Percentiles rank a stretch among this genome's conserved stretches.
These are phyloP conservation scores for Pyrus hybrid DNA, from an alignment of 331 rosid genomes.

Conservation along the genomic window DNA sequence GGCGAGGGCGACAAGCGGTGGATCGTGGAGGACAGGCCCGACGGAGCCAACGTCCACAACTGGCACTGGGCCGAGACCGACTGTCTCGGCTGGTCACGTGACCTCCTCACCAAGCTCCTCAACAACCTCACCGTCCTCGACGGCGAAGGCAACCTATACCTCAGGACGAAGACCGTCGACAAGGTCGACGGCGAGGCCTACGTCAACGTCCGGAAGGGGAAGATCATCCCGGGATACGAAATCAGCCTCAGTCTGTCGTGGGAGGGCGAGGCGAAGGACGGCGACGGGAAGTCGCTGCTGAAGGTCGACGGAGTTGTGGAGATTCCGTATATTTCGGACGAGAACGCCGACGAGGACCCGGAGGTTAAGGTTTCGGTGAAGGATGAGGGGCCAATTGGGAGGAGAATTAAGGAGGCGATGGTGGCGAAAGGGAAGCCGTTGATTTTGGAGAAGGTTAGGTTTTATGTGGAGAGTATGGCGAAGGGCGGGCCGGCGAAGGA, in stretches of 20 bases:
- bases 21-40: constrained; percentile 91
- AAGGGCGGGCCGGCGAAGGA: constrained; percentile 89
- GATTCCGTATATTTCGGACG: constrained; percentile 85
- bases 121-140: constrained; percentile 45
- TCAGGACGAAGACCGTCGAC: constrained; percentile 46
- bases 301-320: constrained; percentile 74
- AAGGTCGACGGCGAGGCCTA: constrained; percentile 85
- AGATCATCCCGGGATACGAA: constrained; percentile 93
- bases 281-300: constrained; percentile 43
- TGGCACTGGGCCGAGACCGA: constrained; percentile 99
- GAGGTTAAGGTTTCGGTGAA: constrained; percentile 59
- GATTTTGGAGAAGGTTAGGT: constrained; percentile 69
- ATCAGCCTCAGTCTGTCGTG: constrained; percentile 52
- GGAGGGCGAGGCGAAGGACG: constrained; percentile 82
- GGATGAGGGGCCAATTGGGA: constrained; percentile 80
- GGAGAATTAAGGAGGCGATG: constrained; percentile 78
- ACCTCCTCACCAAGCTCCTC: constrained; percentile 56
- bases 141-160: constrained; percentile 60
- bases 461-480: constrained; percentile 72
- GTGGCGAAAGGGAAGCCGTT: constrained; percentile 56
- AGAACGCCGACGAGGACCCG: constrained; percentile 94
- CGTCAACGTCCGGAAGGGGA: constrained; percentile 83
- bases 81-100: constrained; percentile 80
- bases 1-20: constrained; percentile 98
- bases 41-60: constrained; percentile 94